Conservation (phyloP, 352 stramenopile species). For the Labyrinthula sp. region DNA sequence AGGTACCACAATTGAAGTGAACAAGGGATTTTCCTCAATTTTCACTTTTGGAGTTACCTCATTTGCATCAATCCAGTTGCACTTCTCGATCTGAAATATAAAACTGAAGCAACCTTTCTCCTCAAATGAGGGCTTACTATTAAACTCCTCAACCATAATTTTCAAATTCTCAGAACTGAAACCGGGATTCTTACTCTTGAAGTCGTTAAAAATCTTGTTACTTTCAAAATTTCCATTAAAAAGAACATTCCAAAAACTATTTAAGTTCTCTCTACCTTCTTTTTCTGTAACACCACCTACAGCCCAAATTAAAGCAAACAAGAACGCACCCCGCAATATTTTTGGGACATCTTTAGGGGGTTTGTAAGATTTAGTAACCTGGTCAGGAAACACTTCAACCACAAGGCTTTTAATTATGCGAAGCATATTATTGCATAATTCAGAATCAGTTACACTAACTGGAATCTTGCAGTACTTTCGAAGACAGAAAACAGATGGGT, state of each 20-base stretch:
- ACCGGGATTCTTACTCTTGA: constrained; percentile 24
- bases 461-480: constrained; percentile 20
- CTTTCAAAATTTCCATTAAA: constrained; percentile 47
- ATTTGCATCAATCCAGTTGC: constrained; percentile 11
- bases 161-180: too few relatives aligned
- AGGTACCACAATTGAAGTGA: constrained; percentile 72
- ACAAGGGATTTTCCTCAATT: constrained; percentile 57
- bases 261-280: constrained; percentile 48
- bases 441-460: constrained; percentile 24
- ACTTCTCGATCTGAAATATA: constrained; percentile 27
- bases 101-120: constrained; percentile 25
- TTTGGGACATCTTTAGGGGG: constrained; percentile 13
- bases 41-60: constrained; percentile 21
- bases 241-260: constrained; percentile 39
- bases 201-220: constrained; percentile 29
- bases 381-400: constrained; percentile 23
- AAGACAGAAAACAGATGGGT: constrained; percentile 26
- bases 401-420: constrained; percentile 23
- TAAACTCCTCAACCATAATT: too few relatives aligned
- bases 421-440: constrained; percentile 22
- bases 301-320: constrained; percentile 71
- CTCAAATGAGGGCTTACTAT: constrained; percentile 13
- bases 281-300: constrained; percentile 68
- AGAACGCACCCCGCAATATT: constrained; percentile 34
- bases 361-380: not conserved